Evolutionary conservation across 1,284 basidiomycete species (phyloP).

Genomic region (Rhodotorula glutinis): DNA sequence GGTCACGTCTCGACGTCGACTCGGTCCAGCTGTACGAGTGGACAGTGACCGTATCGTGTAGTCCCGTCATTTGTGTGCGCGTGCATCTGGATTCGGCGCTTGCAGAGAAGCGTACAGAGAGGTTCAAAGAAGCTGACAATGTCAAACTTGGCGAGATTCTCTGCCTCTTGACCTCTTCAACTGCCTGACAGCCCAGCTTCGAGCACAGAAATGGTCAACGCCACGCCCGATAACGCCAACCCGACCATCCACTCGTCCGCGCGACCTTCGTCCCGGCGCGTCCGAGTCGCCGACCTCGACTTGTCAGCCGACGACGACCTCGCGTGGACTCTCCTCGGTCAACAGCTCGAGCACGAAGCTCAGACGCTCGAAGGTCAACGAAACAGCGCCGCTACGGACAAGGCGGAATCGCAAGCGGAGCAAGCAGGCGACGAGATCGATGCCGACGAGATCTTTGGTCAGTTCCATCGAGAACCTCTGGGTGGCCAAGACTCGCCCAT

Average conservation of each 20-base stretch:
- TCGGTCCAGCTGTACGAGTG: too few relatives aligned
- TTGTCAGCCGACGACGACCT: slow-evolving; percentile 33
- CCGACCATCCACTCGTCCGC: slow-evolving; percentile 38
- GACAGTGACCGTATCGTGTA: too few relatives aligned
- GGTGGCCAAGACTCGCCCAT: background rate
- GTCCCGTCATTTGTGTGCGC: too few relatives aligned
- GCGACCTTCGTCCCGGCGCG: slow-evolving; percentile 1
- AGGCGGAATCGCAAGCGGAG: background rate
- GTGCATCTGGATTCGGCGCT: too few relatives aligned
- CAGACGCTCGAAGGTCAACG: background rate
- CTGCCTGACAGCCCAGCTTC: too few relatives aligned
- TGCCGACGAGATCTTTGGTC: slow-evolving; percentile 66
- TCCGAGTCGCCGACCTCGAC: slow-evolving; percentile 35
- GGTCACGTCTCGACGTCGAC: background rate
- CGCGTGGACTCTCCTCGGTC: slow-evolving; percentile 39
- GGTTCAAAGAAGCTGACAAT: too few relatives aligned
- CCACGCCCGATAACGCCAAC: slow-evolving; percentile 42
- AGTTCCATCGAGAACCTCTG: slow-evolving; percentile 21
- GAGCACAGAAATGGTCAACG: slow-evolving; percentile 25
- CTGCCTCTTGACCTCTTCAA: too few relatives aligned
- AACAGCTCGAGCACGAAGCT: slow-evolving; percentile 9
- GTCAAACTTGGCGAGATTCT: too few relatives aligned
- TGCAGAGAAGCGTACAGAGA: too few relatives aligned
- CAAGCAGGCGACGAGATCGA: slow-evolving; percentile 53
- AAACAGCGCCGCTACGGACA: background rate